A percentile compares a stretch with the other conserved stretches of the same genome.
Evolutionary conservation across 768 basidiomycete species (phyloP).

Genomic region (Auricularia cornea): DNA sequence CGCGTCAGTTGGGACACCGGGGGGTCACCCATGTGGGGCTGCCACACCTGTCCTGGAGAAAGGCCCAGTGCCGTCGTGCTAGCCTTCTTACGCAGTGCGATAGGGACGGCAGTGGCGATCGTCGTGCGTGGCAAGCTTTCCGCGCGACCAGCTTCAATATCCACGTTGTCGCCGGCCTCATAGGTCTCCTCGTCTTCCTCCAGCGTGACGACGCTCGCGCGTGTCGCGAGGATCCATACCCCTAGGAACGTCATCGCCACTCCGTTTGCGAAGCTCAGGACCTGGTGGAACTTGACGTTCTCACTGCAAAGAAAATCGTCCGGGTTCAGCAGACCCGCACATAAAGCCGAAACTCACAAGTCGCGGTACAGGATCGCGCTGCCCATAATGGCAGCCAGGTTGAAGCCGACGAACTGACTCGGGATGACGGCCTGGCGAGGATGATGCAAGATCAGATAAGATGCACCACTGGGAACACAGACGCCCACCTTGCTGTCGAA

Average conservation of each 20-base stretch:
- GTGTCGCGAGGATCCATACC: conserved; percentile 71
- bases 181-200: conserved; percentile 22
- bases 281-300: conserved; percentile 69
- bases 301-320: conserved; percentile 26
- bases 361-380: conserved; percentile 93
- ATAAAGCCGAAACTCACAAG: conserved; percentile 33
- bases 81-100: not conserved
- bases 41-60: not conserved
- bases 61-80: not conserved
- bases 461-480: not conserved
- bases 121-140: not conserved
- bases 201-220: conserved; percentile 12
- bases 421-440: conserved; percentile 72
- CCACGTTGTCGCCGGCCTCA: conserved; percentile 14
- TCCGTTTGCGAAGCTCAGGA: conserved; percentile 79
- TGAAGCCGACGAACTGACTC: conserved; percentile 91
- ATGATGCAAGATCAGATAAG: conserved; percentile 1
- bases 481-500: conserved; percentile 79
- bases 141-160: conserved; percentile 4
- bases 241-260: conserved; percentile 85
- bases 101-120: not conserved
- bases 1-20: not conserved
- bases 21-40: not conserved
- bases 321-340: not conserved
- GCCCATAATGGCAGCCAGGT: conserved; percentile 84